Conservation (phyloP, 495 filamentous ascomycete genomes). For the Parathielavia hyrcaniae region DNA sequence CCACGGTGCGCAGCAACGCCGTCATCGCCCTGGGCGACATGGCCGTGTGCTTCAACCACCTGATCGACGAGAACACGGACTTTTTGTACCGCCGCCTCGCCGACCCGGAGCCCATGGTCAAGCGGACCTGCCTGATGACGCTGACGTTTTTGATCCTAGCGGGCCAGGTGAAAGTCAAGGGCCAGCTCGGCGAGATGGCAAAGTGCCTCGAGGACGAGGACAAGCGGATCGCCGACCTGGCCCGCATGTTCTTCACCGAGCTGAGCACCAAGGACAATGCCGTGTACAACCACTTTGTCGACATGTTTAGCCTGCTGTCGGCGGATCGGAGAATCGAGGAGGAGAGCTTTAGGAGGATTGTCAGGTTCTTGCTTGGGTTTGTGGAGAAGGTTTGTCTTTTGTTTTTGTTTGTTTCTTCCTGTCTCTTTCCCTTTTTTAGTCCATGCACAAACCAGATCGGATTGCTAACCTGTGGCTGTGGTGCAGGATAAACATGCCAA, state of each 20-base stretch:
- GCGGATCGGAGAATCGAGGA: slow-evolving; percentile 77
- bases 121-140: slow-evolving; percentile 97
- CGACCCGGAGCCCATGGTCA: slow-evolving; percentile 81
- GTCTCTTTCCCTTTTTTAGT: not conserved
- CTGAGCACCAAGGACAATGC: slow-evolving; percentile 96
- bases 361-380: slow-evolving; percentile 90
- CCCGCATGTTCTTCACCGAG: slow-evolving; percentile 98
- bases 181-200: slow-evolving; percentile 98
- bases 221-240: slow-evolving; percentile 85
- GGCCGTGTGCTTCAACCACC: slow-evolving; percentile 98
- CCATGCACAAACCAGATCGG: no score
- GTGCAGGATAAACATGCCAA: slow-evolving; percentile 92
- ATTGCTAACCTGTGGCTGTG: slow-evolving; percentile 3
- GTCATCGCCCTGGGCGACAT: slow-evolving; percentile 97
- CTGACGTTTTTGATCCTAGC: slow-evolving; percentile 95
- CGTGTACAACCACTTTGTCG: slow-evolving; percentile 98
- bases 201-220: slow-evolving; percentile 96
- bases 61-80: slow-evolving; percentile 98
- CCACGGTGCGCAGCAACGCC: slow-evolving; percentile 87
- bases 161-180: slow-evolving; percentile 98
- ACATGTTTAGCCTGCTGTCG: slow-evolving; percentile 93
- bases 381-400: slow-evolving; percentile 77
- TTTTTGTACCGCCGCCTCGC: slow-evolving; percentile 92
- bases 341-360: slow-evolving; percentile 71
- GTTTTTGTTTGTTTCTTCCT: no score